These are phyloP conservation scores for Diplotaxis tenuifolia DNA, from an alignment of 345 rosid genomes.

Conservation along the genomic window DNA sequence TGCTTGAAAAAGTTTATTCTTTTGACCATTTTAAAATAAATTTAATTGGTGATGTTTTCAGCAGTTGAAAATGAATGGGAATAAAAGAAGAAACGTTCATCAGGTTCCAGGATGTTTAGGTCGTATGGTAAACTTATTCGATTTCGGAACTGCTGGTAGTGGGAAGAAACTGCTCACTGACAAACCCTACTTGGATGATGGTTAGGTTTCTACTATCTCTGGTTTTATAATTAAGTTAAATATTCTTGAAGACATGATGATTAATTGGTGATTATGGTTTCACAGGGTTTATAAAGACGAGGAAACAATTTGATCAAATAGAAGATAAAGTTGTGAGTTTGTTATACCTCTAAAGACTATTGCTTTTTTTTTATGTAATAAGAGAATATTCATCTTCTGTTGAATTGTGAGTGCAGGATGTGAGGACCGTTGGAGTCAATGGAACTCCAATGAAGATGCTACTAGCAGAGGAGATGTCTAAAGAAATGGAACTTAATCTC, in stretches of 20 bases:
- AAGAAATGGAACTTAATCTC: conserved; percentile 55
- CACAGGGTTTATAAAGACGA: conserved; percentile 48
- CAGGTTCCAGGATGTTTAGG: conserved; percentile 41
- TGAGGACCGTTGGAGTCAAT: conserved; percentile 33
- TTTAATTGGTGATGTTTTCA: conserved; percentile 21
- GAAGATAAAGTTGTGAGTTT: conserved; percentile 68
- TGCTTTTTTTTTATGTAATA: neutral
- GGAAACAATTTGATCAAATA: conserved; percentile 42
- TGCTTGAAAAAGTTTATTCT: conserved; percentile 1
- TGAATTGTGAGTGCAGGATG: conserved; percentile 40
- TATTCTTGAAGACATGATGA: neutral
- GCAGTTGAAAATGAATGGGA: conserved; percentile 61
- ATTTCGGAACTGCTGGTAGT: conserved; percentile 44
- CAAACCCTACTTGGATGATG: conserved; percentile 52
- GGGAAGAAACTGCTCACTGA: conserved; percentile 43
- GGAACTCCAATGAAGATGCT: conserved; percentile 81
- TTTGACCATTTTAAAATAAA: no score
- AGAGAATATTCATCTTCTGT: no score
- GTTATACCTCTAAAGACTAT: neutral
- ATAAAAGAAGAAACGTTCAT: conserved; percentile 43
- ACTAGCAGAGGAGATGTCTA: conserved; percentile 76
- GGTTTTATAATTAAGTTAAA: no score
- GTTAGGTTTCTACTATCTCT: conserved; percentile 44
- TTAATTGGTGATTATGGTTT: conserved; percentile 12
- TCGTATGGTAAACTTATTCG: conserved; percentile 60